Evolutionary conservation across 208 protist species (phyloP).

Genomic region (Crithidia mellificae): DNA sequence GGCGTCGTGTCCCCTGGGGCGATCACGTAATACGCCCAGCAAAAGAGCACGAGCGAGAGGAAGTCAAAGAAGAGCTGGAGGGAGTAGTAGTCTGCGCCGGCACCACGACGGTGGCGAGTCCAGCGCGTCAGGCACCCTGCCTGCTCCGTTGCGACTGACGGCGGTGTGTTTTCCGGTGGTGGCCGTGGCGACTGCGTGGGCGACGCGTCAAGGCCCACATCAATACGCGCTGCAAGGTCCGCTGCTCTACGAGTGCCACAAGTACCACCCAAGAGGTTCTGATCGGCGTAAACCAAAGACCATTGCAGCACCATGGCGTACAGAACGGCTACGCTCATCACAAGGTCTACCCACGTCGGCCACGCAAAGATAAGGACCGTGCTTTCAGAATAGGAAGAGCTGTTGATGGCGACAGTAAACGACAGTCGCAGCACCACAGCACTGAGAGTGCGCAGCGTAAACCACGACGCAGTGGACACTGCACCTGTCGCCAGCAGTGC

Average conservation of each 20-base stretch:
- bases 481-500: constrained; percentile 5
- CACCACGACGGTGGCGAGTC: constrained; percentile 40
- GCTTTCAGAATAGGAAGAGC: neutral
- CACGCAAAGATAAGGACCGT: neutral
- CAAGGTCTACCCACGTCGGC: constrained; percentile 23
- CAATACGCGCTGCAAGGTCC: neutral
- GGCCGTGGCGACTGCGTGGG: neutral
- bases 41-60: constrained; percentile 48
- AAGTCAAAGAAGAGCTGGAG: constrained; percentile 47
- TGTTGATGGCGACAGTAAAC: neutral
- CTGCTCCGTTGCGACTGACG: neutral
- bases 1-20: constrained; percentile 23
- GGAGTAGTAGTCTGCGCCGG: constrained; percentile 60
- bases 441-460: constrained; percentile 1
- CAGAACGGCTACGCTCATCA: constrained; percentile 17
- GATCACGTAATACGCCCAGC: constrained; percentile 57
- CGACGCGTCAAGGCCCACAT: neutral
- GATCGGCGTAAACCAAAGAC: constrained; percentile 20
- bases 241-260: too few species aligned
- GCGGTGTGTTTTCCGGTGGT: neutral
- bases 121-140: constrained; percentile 4
- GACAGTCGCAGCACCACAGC: constrained; percentile 6
- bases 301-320: constrained; percentile 20
- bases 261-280: constrained; percentile 9
- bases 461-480: neutral